Percentiles rank a stretch among this genome's conserved stretches.
Evolutionary conservation across 352 stramenopile genomes (phyloP).

Genomic region (Elongisporangium undulatum): DNA sequence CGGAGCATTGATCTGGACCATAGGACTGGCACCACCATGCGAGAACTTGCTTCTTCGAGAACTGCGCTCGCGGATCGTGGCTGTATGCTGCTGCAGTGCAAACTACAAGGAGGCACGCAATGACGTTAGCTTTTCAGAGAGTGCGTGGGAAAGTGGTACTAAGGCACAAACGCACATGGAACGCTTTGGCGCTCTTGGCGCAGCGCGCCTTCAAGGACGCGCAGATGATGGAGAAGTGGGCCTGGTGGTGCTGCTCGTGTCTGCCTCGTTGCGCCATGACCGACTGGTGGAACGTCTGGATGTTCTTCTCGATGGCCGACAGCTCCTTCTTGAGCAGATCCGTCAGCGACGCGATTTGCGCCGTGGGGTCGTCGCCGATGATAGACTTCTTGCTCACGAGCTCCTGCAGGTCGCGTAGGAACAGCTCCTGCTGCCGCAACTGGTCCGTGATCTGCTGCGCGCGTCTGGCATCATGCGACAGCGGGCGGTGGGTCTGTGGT

Average conservation of each 20-base stretch:
- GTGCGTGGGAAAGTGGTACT: not conserved
- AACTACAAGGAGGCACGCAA: conserved; percentile 24
- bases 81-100: conserved; percentile 59
- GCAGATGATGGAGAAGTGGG: conserved; percentile 78
- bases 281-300: conserved; percentile 34
- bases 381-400: conserved; percentile 74
- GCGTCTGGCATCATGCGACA: conserved; percentile 65
- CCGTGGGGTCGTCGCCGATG: conserved; percentile 67
- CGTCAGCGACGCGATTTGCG: conserved; percentile 73
- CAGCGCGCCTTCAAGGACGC: conserved; percentile 77
- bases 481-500: conserved; percentile 46
- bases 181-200: conserved; percentile 74
- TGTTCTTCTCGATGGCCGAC: conserved; percentile 52
- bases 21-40: conserved; percentile 57
- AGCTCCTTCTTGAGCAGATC: conserved; percentile 81
- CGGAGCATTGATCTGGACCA: conserved; percentile 79
- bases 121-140: no score
- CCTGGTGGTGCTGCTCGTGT: conserved; percentile 66
- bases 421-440: conserved; percentile 75
- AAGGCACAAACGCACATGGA: conserved; percentile 46
- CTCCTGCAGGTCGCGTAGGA: conserved; percentile 67
- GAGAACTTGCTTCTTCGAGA: conserved; percentile 80
- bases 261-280: conserved; percentile 42
- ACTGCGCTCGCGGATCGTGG: conserved; percentile 66
- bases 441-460: conserved; percentile 82